A percentile compares a stretch with the other conserved stretches of the same genome.
Conservation (phyloP, 371 early-diverging fungal species). For the Apophysomyces ossiformis region DNA sequence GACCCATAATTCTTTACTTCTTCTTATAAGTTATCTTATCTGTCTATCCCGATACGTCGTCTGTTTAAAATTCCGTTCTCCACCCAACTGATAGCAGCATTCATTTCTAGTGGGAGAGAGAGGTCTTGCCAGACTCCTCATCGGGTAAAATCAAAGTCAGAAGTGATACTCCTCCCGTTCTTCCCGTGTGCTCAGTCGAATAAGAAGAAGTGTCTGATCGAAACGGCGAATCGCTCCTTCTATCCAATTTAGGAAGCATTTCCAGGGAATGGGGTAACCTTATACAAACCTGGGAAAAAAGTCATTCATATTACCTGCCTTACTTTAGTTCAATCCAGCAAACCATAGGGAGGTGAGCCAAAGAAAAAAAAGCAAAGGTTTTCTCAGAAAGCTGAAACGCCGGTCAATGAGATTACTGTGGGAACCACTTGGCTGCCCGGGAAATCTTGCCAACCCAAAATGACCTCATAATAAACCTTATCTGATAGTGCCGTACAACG, state of each 20-base stretch:
- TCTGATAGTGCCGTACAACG: neutral
- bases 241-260: neutral
- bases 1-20: too few relatives aligned
- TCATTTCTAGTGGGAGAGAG: neutral
- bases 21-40: neutral
- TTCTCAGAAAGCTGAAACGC: neutral
- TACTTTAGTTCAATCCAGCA: too few relatives aligned
- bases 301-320: too few relatives aligned
- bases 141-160: slow-evolving; percentile 11
- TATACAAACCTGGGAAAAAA: neutral
- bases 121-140: neutral
- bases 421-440: neutral
- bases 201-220: neutral
- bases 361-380: neutral
- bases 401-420: neutral
- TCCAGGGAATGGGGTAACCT: slow-evolving; percentile 1
- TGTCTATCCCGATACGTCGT: neutral
- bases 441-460: neutral
- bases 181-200: slow-evolving; percentile 1
- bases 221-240: neutral
- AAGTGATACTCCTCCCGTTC: neutral
- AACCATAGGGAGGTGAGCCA: too few relatives aligned
- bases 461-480: slow-evolving; percentile 1
- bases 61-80: slow-evolving; percentile 1
- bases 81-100: neutral